Evolutionary conservation across 768 basidiomycete species (phyloP).

Genomic region (Suillus americanus): DNA sequence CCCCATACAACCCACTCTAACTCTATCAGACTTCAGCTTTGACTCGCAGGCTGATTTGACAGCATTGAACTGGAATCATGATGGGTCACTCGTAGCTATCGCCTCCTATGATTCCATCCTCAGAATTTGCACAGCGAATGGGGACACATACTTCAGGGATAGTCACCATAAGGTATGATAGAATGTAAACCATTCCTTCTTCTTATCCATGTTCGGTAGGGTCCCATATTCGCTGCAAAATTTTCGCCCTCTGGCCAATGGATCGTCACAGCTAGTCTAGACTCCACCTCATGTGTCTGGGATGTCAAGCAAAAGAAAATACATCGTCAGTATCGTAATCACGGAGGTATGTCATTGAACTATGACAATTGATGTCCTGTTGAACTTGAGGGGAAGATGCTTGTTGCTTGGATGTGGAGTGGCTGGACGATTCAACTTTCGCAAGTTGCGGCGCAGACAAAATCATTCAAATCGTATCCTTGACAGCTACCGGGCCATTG

Average conservation of each 20-base stretch:
- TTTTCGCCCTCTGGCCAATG: conserved; percentile 75
- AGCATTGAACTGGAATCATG: conserved; percentile 72
- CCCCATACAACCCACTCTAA: conserved; percentile 35
- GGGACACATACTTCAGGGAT: conserved; percentile 63
- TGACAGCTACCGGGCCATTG: conserved; percentile 53
- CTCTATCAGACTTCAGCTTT: conserved; percentile 50
- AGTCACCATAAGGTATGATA: conserved; percentile 61
- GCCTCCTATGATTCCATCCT: conserved; percentile 77
- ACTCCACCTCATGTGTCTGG: conserved; percentile 79
- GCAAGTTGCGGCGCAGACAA: conserved; percentile 74
- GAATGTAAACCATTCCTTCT: conserved; percentile 1
- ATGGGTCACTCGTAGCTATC: conserved; percentile 72
- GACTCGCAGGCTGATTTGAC: conserved; percentile 63
- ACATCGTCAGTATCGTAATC: conserved; percentile 61
- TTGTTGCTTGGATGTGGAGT: conserved; percentile 80
- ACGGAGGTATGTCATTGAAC: conserved; percentile 50
- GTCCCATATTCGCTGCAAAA: conserved; percentile 74
- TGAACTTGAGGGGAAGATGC: conserved; percentile 38
- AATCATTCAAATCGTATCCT: conserved; percentile 57
- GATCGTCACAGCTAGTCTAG: conserved; percentile 75
- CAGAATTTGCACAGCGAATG: conserved; percentile 61
- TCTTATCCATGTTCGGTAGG: conserved; percentile 44
- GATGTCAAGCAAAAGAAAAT: conserved; percentile 63
- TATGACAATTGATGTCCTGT: conserved; percentile 5
- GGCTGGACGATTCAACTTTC: conserved; percentile 71